Base-by-base conservation (phyloP, 768 basidiomycete species). In the Auricularia sp. region DNA sequence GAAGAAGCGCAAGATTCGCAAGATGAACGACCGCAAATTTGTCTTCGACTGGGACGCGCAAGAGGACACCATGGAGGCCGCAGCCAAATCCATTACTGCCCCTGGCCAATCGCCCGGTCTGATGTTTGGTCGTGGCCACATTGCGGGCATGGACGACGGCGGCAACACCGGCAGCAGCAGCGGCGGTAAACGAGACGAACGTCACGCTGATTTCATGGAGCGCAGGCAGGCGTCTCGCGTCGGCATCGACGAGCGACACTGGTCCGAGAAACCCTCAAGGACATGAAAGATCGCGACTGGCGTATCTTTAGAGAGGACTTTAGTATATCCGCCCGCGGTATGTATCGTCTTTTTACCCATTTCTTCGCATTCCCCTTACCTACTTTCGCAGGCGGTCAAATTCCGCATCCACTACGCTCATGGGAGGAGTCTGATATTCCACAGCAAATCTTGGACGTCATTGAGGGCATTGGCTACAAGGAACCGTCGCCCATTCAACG, bases 41-140 rank as follows among this genome's bases (percentile, higher is more conserved):
- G 92, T 96, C n/a, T 99, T 99, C 72, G 97, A 98, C 74, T 99
- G 97, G 97, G 94, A 96, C 72, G 87, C 87, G 61, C 90, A 89
- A 74, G 97, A 99, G 71, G 97, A 99, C 74, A 99, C 97, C 14
- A 88, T 90, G 71, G 79, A 84, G 7, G 85, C 83, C 36, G 84
- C 89, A 16, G 87, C 88, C n/a, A 79, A 83, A 14, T 86, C 86
- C 5, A 82, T 84, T 3, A 89, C 88, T 2, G 81, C 81, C 63
- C 85, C 86, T 64, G 81, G 89, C 34, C 90, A 92, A 73, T 89
- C 89, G 18, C 90, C 90, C 2, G 89, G 90, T 70, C 85, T 92
- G 47, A 92, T 92, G 90, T 93, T 91, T 77, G 92, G 91, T 18
- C 80, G 91, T 16, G 91, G 92, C 2, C 84, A 86, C 66, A 77